Evolutionary conservation across 2,329 filamentous ascomycete species (phyloP).

Genomic region (Hypoxylon sp.): DNA sequence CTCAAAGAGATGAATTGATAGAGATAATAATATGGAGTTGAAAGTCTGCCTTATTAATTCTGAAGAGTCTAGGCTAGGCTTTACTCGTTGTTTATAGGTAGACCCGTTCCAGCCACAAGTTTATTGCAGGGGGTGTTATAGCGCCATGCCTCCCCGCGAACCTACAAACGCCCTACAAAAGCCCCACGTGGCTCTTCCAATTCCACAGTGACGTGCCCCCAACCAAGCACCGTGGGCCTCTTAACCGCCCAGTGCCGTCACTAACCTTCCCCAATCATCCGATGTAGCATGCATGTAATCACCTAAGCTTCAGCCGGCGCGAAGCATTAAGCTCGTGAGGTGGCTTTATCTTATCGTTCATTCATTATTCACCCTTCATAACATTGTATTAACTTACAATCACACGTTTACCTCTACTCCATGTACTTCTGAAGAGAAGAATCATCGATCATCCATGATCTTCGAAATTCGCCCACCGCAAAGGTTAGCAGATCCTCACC

Average conservation of each 20-base stretch:
- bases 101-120: slow-evolving; percentile 7
- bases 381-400: not conserved
- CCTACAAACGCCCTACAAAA: slow-evolving; percentile 28
- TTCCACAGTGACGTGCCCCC: slow-evolving; percentile 34
- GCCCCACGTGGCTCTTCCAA: slow-evolving; percentile 41
- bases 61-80: too few species aligned
- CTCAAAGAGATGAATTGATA: slow-evolving; percentile 2
- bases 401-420: slow-evolving; percentile 3
- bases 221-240: not conserved
- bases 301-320: slow-evolving; percentile 1
- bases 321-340: slow-evolving; percentile 11
- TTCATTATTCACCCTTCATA: slow-evolving; percentile 22
- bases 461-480: slow-evolving; percentile 38
- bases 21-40: not conserved
- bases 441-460: slow-evolving; percentile 45
- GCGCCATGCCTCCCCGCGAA: slow-evolving; percentile 22
- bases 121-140: slow-evolving; percentile 15
- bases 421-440: slow-evolving; percentile 5
- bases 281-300: slow-evolving; percentile 2
- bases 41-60: too few species aligned
- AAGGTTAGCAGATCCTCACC: slow-evolving; percentile 44
- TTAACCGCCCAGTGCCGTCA: slow-evolving; percentile 20
- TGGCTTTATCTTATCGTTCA: slow-evolving; percentile 22
- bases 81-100: too few species aligned
- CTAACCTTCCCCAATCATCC: slow-evolving; percentile 17